These are phyloP conservation scores for Rhodotorula sp. DNA, from an alignment of 1,284 basidiomycete species.

Conservation along the genomic window DNA sequence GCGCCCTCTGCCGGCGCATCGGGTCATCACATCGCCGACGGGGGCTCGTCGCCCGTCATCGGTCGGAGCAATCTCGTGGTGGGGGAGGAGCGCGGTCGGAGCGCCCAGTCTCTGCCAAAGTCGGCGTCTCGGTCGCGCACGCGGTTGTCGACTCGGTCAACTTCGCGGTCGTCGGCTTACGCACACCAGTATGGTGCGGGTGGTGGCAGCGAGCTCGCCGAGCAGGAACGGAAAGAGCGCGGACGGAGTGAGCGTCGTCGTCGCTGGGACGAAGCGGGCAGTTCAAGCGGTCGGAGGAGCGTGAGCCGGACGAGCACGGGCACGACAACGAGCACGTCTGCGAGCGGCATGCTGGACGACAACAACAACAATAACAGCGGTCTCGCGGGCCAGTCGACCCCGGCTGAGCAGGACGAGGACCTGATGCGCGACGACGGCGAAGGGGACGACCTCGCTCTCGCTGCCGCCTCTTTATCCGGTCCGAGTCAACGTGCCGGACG, in stretches of 20 bases:
- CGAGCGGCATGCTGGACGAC: neutral
- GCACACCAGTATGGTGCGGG: slow-evolving; percentile 1
- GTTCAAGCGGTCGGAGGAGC: slow-evolving; percentile 2
- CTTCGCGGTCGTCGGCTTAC: slow-evolving; percentile 2
- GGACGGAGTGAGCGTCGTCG: slow-evolving; percentile 18
- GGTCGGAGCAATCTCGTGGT: neutral
- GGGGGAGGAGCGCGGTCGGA: neutral
- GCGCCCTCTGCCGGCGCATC: slow-evolving; percentile 1
- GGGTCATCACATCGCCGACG: neutral
- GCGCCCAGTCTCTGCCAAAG: neutral
- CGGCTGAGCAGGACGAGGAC: neutral
- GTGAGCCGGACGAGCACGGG: slow-evolving; percentile 11
- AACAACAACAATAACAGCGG: neutral
- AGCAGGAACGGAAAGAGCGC: slow-evolving; percentile 15
- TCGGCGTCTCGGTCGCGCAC: slow-evolving; percentile 5
- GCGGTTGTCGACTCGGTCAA: slow-evolving; percentile 4
- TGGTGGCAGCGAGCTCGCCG: slow-evolving; percentile 1
- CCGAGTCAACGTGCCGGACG: neutral
- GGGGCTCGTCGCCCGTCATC: neutral
- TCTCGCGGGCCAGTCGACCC: neutral
- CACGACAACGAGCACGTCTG: slow-evolving; percentile 7
- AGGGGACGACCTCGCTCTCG: neutral
- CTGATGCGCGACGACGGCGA: neutral
- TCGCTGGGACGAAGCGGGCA: slow-evolving; percentile 23
- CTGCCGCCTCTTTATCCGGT: neutral